Base-by-base conservation (phyloP, 2,329 filamentous ascomycete species). In the Plectosphaerella cucumerina region DNA sequence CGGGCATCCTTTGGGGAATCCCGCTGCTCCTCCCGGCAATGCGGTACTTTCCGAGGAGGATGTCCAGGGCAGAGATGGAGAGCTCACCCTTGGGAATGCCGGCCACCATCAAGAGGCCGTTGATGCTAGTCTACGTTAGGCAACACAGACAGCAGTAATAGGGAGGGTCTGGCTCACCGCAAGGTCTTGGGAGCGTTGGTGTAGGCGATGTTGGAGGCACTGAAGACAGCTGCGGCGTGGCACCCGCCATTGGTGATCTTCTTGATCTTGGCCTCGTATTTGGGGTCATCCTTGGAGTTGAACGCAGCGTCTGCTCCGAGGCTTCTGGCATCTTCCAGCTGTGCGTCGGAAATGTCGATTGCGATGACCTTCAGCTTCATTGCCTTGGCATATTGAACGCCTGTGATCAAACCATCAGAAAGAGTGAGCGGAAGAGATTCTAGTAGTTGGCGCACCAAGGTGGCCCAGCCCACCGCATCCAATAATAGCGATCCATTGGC, bases 191-290 rank as follows among this genome's bases (percentile, higher is more conserved):
- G 63, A 1, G 69, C 69, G 17, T 42, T 20, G 39, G 5, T 18
- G 17, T 42, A 42, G 39, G 39, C 39, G 18, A 42, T 42, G 39
- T 20, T 42, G 5, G 60, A 59, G 2, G 62, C 62, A 23, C 66
- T 69, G 58, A 69, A 73, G 6, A 74, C 66, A 3, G 70, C 69
- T 6, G 68, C 69, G 10, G 71, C 70, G 47, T 71, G 66, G 22
- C 59, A 63, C 6, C 71, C 72, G 53, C 69, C 70, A 4, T 62
- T 64, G 1, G 71, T 70, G 21, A 72, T 57, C 44, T 64, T 64
- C 60, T 71, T 71, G 46, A 75, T 62, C 50, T 71, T 62, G 6
- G 63, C 60, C 11, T 63, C 56, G 49, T 70, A 71, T 47, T 67
- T 55, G 17, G 41, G 22, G 39, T 52, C 41, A 33, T 43, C 44